Conservation (phyloP, 1,139 yeast species). For the Geotrichum australiense region DNA sequence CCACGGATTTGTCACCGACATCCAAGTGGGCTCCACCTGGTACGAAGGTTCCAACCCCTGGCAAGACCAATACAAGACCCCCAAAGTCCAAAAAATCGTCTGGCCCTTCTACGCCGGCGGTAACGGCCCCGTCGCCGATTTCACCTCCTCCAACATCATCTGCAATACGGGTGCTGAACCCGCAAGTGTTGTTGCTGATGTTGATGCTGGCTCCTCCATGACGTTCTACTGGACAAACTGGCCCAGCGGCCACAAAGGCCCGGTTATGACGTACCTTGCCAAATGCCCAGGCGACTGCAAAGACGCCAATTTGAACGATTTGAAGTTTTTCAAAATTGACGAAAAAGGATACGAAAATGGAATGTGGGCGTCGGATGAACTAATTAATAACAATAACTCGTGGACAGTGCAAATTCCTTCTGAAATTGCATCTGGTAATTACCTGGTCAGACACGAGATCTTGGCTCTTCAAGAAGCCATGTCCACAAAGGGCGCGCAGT, state of each 20-base stretch:
- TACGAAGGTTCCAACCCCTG: conserved; percentile 10
- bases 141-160: conserved; percentile 13
- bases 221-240: conserved; percentile 17
- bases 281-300: conserved; percentile 10
- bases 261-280: conserved; percentile 17
- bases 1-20: conserved; percentile 17
- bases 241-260: conserved; percentile 15
- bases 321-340: conserved; percentile 15
- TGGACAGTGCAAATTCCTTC: conserved; percentile 17
- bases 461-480: conserved; percentile 13
- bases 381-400: conserved; percentile 16
- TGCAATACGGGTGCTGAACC: conserved; percentile 14
- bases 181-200: conserved; percentile 9
- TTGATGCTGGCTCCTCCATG: conserved; percentile 11
- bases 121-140: conserved; percentile 17
- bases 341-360: conserved; percentile 12
- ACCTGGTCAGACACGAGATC: conserved; percentile 16
- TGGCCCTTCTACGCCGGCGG: conserved; percentile 17
- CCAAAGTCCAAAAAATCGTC: conserved; percentile 10
- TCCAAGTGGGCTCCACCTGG: conserved; percentile 11
- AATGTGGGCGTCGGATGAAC: conserved; percentile 13
- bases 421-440: conserved; percentile 14
- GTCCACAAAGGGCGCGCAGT: conserved; percentile 9
- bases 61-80: conserved; percentile 8
- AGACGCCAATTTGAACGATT: conserved; percentile 5